Percentiles rank a stretch among this genome's conserved stretches.
These are phyloP conservation scores for Hygrocybe punicea DNA, from an alignment of 768 basidiomycete genomes.

Conservation along the genomic window DNA sequence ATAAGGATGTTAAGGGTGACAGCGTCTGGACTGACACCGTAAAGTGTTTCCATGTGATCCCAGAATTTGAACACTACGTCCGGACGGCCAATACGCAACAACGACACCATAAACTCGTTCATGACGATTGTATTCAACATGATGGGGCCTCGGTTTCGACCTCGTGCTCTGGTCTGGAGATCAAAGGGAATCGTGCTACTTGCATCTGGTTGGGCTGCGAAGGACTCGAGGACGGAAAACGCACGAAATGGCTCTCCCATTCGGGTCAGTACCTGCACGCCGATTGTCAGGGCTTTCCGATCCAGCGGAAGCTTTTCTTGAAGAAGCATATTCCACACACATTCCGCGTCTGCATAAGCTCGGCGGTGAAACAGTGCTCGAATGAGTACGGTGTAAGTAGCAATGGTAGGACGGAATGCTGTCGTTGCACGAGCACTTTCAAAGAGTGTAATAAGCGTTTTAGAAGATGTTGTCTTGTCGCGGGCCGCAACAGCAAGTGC, in stretches of 20 bases:
- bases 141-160: constrained; percentile 4
- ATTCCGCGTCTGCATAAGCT: constrained; percentile 39
- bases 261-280: constrained; percentile 48
- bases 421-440: constrained; percentile 25
- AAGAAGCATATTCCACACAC: constrained; percentile 43
- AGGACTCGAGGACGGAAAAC: constrained; percentile 47
- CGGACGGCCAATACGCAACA: constrained; percentile 53
- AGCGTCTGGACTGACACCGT: constrained; percentile 52
- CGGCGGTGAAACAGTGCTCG: constrained; percentile 48
- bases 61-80: constrained; percentile 65
- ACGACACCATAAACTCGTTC: constrained; percentile 46
- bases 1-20: constrained; percentile 59
- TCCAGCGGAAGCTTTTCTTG: constrained; percentile 41
- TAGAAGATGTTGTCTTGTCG: constrained; percentile 35
- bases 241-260: constrained; percentile 45
- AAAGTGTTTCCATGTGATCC: constrained; percentile 61
- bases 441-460: constrained; percentile 39
- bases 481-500: constrained; percentile 44
- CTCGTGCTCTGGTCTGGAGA: constrained; percentile 13
- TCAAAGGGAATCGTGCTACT: constrained; percentile 13
- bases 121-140: constrained; percentile 27
- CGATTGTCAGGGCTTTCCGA: constrained; percentile 45
- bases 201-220: constrained; percentile 18
- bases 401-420: constrained; percentile 40
- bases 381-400: constrained; percentile 53